Base-by-base conservation (phyloP, 495 filamentous ascomycete species). In the Antarctomyces pellizariae region DNA sequence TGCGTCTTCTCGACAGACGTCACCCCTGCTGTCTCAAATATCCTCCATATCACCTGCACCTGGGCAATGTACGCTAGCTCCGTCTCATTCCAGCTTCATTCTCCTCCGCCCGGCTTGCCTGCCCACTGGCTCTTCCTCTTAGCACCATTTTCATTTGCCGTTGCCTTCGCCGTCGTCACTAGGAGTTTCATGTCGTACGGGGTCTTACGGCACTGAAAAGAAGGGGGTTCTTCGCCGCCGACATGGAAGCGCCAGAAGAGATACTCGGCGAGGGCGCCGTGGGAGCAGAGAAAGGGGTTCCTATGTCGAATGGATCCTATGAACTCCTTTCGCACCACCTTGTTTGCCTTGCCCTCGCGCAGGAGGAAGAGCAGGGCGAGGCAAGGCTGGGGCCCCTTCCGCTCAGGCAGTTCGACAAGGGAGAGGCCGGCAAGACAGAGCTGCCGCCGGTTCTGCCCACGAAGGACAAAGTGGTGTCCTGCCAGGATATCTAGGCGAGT, bases 181-280 rank as follows among this genome's bases (percentile, higher is more conserved):
- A 30, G 28, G 28, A 30, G 4, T 21, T 30, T 30, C 8, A 30
- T 30, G 18, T 5, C 1, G 19, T 30, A 30, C 28, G 8, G 24
- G 19, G 22, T 13, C 7, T 13, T 30, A 2, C 18, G 18, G 3
- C 13, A 14, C 9, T 5, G 28, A 6, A 30, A 30, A 3, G 18
- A 2, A 1, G 18, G 28, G 3, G 18, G 18, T 6, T 5, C 17
- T 5, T 30, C 18, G 18, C 28, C 18, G 1, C 13, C 10, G 16
- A 30, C 16, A 11, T 30, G 12, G 18, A 10, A 30, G 19, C 18
- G 18, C 28, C 16, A 30, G 19, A 30, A 30, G 18, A 30, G 5
- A 3, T 22, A 6, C 18, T 30, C 10, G 1, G 28, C 12, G 10
- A 30, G 28, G 2, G 28, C 18, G 2, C 28, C 18, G 16, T 30